Conservation (phyloP, 768 basidiomycete genomes). For the Dentipellis sp. region DNA sequence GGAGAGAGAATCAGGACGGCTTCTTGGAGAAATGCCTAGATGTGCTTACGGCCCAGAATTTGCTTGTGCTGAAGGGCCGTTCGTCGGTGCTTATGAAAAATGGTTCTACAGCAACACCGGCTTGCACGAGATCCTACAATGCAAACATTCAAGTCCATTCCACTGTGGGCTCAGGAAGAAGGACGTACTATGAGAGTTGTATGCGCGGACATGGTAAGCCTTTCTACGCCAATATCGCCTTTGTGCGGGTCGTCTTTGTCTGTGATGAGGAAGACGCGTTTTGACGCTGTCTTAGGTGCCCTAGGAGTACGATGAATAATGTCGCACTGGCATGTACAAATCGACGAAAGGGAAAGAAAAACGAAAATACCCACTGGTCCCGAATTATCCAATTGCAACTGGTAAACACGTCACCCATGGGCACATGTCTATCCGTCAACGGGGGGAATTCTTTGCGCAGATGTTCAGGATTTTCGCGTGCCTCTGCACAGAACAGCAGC, state of each 20-base stretch:
- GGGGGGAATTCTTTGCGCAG: slow-evolving; percentile 59
- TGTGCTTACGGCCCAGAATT: slow-evolving; percentile 67
- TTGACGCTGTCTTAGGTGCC: slow-evolving; percentile 82
- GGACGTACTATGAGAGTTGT: slow-evolving; percentile 57
- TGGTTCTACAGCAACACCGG: slow-evolving; percentile 73
- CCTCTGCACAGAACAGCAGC: slow-evolving; percentile 32
- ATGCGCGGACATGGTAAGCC: slow-evolving; percentile 57
- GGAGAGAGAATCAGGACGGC: background rate
- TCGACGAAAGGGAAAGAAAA: background rate
- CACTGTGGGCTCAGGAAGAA: background rate
- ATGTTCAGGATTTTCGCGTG: slow-evolving; percentile 51
- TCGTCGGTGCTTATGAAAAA: slow-evolving; percentile 77
- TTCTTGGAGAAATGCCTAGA: background rate
- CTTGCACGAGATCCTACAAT: slow-evolving; percentile 67
- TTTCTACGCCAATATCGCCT: slow-evolving; percentile 39
- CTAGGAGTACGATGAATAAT: slow-evolving; percentile 26
- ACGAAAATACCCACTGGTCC: slow-evolving; percentile 52
- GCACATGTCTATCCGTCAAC: slow-evolving; percentile 43
- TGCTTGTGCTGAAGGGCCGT: slow-evolving; percentile 59
- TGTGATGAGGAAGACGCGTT: slow-evolving; percentile 89
- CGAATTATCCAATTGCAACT: slow-evolving; percentile 86
- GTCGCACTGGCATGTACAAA: background rate
- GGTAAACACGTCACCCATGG: slow-evolving; percentile 86
- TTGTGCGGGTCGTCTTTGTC: slow-evolving; percentile 76
- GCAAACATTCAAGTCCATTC: background rate